phyloP scores from a whole-genome alignment of 352 stramenopile species.

The Aphanomyces euteiches region DNA sequence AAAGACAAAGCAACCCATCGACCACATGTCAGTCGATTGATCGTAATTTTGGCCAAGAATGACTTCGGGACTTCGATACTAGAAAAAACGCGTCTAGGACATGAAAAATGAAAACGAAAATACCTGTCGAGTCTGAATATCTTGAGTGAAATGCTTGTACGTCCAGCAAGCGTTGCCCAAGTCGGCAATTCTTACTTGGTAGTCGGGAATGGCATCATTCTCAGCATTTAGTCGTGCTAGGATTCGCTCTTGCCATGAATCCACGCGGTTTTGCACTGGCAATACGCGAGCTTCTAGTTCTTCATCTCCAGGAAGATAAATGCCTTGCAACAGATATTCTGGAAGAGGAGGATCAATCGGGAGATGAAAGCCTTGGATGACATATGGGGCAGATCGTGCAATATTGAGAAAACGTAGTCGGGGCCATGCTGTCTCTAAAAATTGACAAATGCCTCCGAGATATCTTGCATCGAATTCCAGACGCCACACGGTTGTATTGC shows the following conservation, averaged over 20 bases:
- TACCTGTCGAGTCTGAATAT: conserved; percentile 99
- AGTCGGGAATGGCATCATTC: background rate
- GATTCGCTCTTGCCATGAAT: conserved; percentile 37
- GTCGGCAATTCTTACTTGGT: conserved; percentile 91
- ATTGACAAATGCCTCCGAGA: conserved; percentile 49
- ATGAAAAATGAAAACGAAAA: background rate
- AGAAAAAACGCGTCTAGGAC: background rate
- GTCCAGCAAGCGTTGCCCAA: conserved; percentile 99
- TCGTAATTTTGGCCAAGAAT: conserved; percentile 96
- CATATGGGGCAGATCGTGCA: conserved; percentile 36
- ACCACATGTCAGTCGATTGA: conserved; percentile 99
- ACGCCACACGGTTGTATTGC: conserved; percentile 44
- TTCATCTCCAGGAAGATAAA: background rate
- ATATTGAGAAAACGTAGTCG: conserved; percentile 50
- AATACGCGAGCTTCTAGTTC: conserved; percentile 26
- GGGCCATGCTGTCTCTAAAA: conserved; percentile 3
- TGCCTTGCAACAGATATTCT: conserved; percentile 23
- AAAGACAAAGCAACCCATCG: conserved; percentile 98
- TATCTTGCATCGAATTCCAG: conserved; percentile 78
- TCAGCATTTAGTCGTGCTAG: background rate
- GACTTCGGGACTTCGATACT: conserved; percentile 97
- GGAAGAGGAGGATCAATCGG: conserved; percentile 43
- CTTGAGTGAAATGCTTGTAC: conserved; percentile 98
- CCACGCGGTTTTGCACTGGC: conserved; percentile 39
- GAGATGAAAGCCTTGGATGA: conserved; percentile 60